These are phyloP conservation scores for Didymellaceae sp. DNA, from an alignment of 2,329 filamentous ascomycete genomes.

Conservation along the genomic window DNA sequence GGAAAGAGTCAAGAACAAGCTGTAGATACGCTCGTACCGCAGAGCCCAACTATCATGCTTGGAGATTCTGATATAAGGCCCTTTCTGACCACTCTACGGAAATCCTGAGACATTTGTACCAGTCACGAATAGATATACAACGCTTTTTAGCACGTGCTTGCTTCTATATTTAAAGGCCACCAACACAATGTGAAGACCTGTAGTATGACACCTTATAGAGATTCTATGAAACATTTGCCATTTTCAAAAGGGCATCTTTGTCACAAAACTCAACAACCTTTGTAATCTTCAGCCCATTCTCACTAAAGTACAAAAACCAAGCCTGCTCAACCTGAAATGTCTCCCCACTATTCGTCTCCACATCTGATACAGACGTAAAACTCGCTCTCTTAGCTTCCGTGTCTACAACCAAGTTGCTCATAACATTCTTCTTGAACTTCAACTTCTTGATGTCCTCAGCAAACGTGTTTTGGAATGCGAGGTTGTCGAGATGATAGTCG, in stretches of 20 bases:
- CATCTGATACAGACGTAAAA: conserved; percentile 6
- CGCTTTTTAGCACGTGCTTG: too few species aligned
- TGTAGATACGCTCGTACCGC: too few species aligned
- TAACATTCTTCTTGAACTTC: conserved; percentile 7
- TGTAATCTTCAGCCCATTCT: conserved; percentile 6
- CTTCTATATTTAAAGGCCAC: too few species aligned
- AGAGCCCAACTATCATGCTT: too few species aligned
- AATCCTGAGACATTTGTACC: too few species aligned
- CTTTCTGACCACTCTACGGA: too few species aligned
- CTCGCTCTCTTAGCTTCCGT: conserved; percentile 1
- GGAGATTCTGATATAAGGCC: too few species aligned
- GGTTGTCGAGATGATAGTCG: neutral
- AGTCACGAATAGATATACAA: too few species aligned
- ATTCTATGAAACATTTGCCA: conserved; percentile 2
- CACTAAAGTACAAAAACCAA: conserved; percentile 15
- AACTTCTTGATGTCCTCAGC: conserved; percentile 9
- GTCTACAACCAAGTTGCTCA: conserved; percentile 9
- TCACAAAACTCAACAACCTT: conserved; percentile 16
- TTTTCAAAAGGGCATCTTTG: conserved; percentile 10
- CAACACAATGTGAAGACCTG: too few species aligned
- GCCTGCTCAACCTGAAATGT: conserved; percentile 3
- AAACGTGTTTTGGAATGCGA: neutral
- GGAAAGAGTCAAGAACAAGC: too few species aligned
- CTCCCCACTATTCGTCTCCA: conserved; percentile 1
- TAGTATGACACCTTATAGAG: too few species aligned